Percentiles rank a stretch among this genome's conserved stretches.
Evolutionary conservation across 768 basidiomycete species (phyloP).

Genomic region (Leccinum subtestaceum): DNA sequence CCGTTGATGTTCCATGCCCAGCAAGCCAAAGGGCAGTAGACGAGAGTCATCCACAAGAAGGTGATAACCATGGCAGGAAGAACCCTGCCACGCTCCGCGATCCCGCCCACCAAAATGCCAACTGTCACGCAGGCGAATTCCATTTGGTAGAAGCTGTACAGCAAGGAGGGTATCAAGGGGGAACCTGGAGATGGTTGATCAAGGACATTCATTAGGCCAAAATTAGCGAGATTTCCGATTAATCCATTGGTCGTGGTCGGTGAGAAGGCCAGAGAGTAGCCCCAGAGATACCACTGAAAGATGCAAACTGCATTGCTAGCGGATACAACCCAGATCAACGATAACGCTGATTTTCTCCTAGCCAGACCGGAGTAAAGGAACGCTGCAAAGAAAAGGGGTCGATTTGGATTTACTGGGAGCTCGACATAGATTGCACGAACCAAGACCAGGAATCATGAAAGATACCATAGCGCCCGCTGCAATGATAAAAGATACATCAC

Average conservation of each 20-base stretch:
- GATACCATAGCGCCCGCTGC: conserved; percentile 69
- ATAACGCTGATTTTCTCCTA: conserved; percentile 65
- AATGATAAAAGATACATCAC: conserved; percentile 71
- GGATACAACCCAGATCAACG: conserved; percentile 72
- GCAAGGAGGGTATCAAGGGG: conserved; percentile 73
- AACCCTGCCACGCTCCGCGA: conserved; percentile 85
- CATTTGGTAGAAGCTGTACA: conserved; percentile 87
- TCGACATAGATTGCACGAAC: conserved; percentile 32
- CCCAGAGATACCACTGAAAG: conserved; percentile 82
- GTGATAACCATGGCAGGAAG: conserved; percentile 78
- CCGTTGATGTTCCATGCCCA: conserved; percentile 83
- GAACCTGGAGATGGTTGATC: conserved; percentile 74
- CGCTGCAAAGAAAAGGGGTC: conserved; percentile 35
- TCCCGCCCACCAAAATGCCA: conserved; percentile 71
- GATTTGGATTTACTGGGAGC: not conserved
- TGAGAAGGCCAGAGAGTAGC: conserved; percentile 84
- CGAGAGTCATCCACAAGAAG: conserved; percentile 83
- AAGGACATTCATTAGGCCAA: conserved; percentile 72
- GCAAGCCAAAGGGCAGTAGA: conserved; percentile 84
- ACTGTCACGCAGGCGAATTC: conserved; percentile 83
- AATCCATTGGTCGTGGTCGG: conserved; percentile 68
- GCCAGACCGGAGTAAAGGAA: conserved; percentile 75
- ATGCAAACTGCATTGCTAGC: conserved; percentile 74
- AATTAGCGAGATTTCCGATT: conserved; percentile 78
- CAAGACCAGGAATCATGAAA: conserved; percentile 77